Evolutionary conservation across 177 flowering plant species (phyloP).

Genomic region (Telopea speciosissima): DNA sequence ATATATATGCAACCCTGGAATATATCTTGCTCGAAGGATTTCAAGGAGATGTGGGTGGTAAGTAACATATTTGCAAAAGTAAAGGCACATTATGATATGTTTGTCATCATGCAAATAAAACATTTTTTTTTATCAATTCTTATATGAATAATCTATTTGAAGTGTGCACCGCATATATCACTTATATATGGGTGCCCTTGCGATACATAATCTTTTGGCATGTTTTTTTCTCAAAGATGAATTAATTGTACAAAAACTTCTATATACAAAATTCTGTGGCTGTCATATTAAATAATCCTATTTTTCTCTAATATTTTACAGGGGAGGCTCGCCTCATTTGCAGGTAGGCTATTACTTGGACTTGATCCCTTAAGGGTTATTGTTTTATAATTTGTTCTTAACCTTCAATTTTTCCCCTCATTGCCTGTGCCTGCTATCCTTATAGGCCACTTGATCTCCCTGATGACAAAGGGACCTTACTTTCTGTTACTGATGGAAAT

Average conservation of each 20-base stretch:
- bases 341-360: constrained; percentile 37
- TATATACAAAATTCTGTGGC: neutral
- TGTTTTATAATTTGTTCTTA: neutral
- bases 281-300: neutral
- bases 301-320: constrained; percentile 19
- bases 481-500: constrained; percentile 22
- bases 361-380: neutral
- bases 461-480: constrained; percentile 38
- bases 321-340: constrained; percentile 71
- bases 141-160: neutral
- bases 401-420: neutral
- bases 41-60: constrained; percentile 71
- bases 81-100: neutral
- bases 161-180: neutral
- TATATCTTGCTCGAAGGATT: constrained; percentile 67
- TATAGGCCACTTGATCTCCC: constrained; percentile 48
- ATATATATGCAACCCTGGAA: constrained; percentile 64
- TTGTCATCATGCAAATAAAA: neutral
- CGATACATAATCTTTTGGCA: neutral
- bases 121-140: no score
- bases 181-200: neutral
- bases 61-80: constrained; percentile 15
- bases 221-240: neutral
- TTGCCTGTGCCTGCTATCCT: neutral
- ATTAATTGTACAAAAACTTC: neutral